Conservation (phyloP, 1,139 yeast genomes). For the Diutina catenulata region DNA sequence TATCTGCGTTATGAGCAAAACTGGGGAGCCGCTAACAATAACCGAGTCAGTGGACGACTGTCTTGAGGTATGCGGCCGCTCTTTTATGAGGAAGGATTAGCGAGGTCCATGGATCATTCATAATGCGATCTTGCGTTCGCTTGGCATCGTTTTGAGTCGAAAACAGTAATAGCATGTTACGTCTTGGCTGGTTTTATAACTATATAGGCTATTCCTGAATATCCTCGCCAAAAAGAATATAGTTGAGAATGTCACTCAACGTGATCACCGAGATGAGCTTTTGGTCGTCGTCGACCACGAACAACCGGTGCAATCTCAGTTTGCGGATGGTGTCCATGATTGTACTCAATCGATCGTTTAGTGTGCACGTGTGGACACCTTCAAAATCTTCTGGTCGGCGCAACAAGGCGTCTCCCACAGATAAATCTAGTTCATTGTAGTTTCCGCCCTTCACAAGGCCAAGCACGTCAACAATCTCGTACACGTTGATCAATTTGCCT, state of each 20-base stretch:
- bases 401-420: slow-evolving; percentile 94
- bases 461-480: slow-evolving; percentile 92
- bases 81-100: no score
- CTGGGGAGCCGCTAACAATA: no score
- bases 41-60: no score
- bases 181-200: not conserved
- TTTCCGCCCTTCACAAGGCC: slow-evolving; percentile 91
- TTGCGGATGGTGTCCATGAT: slow-evolving; percentile 90
- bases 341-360: slow-evolving; percentile 76
- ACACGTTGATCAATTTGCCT: slow-evolving; percentile 75
- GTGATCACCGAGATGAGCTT: slow-evolving; percentile 76
- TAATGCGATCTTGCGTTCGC: no score
- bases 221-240: slow-evolving; percentile 61
- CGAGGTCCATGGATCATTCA: no score
- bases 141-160: no score
- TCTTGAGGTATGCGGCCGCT: no score
- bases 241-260: slow-evolving; percentile 80
- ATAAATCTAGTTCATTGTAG: slow-evolving; percentile 78
- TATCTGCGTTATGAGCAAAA: no score
- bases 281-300: slow-evolving; percentile 80
- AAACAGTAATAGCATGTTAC: no score
- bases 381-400: slow-evolving; percentile 94
- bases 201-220: not conserved
- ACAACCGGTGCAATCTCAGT: slow-evolving; percentile 81
- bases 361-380: slow-evolving; percentile 94